Percentiles rank a stretch among this genome's conserved stretches.
Conservation (phyloP, 257 asterid species). For the Buddleja alternifolia region DNA sequence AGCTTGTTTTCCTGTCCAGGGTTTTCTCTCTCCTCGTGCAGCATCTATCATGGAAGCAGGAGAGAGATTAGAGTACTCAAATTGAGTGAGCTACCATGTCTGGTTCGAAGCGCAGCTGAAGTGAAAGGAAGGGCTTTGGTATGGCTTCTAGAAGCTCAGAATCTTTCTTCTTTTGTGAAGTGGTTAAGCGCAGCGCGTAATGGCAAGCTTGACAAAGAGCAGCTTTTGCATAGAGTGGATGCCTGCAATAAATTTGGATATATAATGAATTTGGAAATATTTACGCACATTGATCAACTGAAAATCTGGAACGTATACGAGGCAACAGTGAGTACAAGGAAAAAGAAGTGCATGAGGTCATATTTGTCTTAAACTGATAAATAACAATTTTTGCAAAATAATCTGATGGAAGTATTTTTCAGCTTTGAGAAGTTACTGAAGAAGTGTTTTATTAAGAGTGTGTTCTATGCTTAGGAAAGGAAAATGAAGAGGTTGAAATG, state of each 20-base stretch:
- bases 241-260: constrained; percentile 51
- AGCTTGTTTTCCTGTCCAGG: constrained; percentile 93
- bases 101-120: constrained; percentile 97
- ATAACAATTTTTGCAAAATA: neutral
- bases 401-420: neutral
- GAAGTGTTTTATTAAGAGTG: neutral
- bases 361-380: neutral
- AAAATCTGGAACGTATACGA: neutral
- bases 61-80: constrained; percentile 70
- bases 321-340: neutral
- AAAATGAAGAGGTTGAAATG: constrained; percentile 18
- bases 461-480: neutral
- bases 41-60: constrained; percentile 71
- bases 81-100: constrained; percentile 99
- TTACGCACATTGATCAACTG: constrained; percentile 12
- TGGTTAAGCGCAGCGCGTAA: constrained; percentile 69
- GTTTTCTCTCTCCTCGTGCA: constrained; percentile 79
- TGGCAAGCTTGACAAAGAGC: constrained; percentile 96
- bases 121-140: constrained; percentile 98
- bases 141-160: constrained; percentile 77
- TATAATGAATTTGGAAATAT: neutral
- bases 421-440: neutral
- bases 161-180: constrained; percentile 64
- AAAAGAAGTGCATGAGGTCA: neutral
- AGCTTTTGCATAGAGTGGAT: constrained; percentile 84